phyloP scores from a whole-genome alignment of 1,284 basidiomycete genomes.

The Ganoderma meredithae region DNA sequence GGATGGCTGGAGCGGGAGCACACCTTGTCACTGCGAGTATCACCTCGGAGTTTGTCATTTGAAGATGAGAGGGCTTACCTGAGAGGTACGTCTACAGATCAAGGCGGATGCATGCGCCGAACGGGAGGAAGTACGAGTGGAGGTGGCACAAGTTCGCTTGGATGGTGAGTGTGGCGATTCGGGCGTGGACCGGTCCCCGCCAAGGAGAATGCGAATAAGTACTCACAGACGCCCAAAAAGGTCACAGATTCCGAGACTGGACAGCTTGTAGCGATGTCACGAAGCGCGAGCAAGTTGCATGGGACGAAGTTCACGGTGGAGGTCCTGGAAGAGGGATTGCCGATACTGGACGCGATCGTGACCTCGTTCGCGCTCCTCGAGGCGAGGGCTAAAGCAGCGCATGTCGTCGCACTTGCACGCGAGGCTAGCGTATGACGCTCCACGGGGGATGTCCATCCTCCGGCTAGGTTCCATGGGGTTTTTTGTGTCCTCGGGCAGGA shows the following conservation, averaged over 20 bases:
- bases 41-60: neutral
- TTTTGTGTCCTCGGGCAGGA: neutral
- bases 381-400: slow-evolving; percentile 3
- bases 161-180: slow-evolving; percentile 3
- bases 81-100: neutral
- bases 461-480: neutral
- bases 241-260: slow-evolving; percentile 3
- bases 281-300: slow-evolving; percentile 10
- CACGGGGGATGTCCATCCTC: neutral
- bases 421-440: neutral
- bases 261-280: slow-evolving; percentile 5
- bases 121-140: slow-evolving; percentile 20
- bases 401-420: neutral
- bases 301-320: slow-evolving; percentile 9
- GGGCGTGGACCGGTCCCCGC: neutral
- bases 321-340: slow-evolving; percentile 4
- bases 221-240: neutral
- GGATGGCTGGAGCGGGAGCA: slow-evolving; percentile 17
- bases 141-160: slow-evolving; percentile 7
- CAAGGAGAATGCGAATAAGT: neutral
- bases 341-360: slow-evolving; percentile 9
- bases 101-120: slow-evolving; percentile 12
- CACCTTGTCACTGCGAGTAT: slow-evolving; percentile 10
- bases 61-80: neutral
- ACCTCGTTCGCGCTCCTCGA: slow-evolving; percentile 5